Evolutionary conservation across 2,329 filamentous ascomycete species (phyloP).

Genomic region (Fonsecaea multimorphosa): DNA sequence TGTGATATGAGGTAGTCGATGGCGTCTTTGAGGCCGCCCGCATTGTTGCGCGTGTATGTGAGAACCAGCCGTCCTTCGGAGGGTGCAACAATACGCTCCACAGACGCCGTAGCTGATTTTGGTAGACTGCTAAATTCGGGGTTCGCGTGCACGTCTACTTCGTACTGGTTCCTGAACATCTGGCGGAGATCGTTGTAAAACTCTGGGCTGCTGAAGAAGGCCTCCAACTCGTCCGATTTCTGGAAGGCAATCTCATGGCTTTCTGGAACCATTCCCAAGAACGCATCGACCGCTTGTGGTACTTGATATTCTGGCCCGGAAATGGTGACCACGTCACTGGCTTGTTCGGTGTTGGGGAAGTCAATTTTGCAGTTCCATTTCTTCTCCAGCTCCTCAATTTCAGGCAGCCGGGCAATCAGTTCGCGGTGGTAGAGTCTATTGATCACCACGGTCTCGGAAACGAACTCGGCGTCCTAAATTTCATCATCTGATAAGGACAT

Average conservation of each 20-base stretch:
- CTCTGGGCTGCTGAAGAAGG: constrained; percentile 79
- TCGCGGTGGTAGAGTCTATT: constrained; percentile 95
- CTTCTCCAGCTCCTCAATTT: constrained; percentile 95
- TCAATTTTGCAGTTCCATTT: constrained; percentile 99
- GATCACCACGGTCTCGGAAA: constrained; percentile 89
- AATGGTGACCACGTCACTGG: constrained; percentile 93
- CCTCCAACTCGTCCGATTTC: constrained; percentile 74
- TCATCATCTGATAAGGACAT: constrained; percentile 36
- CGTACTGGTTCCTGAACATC: constrained; percentile 89
- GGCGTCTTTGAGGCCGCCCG: constrained; percentile 90
- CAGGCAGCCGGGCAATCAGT: constrained; percentile 82
- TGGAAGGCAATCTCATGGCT: constrained; percentile 89
- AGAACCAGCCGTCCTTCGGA: constrained; percentile 67
- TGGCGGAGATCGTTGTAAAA: constrained; percentile 80
- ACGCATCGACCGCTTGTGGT: constrained; percentile 92
- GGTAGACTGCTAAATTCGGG: constrained; percentile 43
- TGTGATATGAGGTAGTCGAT: constrained; percentile 91
- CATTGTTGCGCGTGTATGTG: constrained; percentile 95
- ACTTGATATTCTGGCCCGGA: constrained; percentile 98
- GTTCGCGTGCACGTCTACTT: constrained; percentile 81
- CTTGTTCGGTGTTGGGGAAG: constrained; percentile 96
- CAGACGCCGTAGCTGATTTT: constrained; percentile 42
- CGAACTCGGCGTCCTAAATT: constrained; percentile 86
- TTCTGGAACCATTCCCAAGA: constrained; percentile 97
- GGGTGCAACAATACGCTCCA: constrained; percentile 54